Conservation (phyloP, 2,329 filamentous ascomycete species). For the Neophaeococcomyces mojaviensis region DNA sequence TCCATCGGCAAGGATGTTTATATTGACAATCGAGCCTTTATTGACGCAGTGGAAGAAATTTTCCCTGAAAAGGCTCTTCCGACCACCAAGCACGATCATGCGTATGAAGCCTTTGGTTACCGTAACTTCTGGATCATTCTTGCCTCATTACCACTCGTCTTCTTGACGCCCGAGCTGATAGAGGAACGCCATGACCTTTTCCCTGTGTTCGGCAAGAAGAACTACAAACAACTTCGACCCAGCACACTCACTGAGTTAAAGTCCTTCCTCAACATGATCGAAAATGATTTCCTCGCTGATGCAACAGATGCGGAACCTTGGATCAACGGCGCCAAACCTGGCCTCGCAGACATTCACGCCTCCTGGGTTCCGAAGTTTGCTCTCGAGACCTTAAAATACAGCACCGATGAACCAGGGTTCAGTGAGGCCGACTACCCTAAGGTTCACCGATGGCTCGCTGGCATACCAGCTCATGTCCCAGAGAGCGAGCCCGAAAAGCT, state of each 20-base stretch:
- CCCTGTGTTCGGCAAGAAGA: conserved; percentile 8
- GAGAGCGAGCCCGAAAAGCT: conserved; percentile 10
- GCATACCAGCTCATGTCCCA: conserved; percentile 8
- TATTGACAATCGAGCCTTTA: conserved; percentile 11
- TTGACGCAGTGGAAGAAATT: conserved; percentile 9
- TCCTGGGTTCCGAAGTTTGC: conserved; percentile 8
- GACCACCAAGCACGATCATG: conserved; percentile 10
- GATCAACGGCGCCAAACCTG: conserved; percentile 5
- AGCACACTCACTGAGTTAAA: conserved; percentile 10
- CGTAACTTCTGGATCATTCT: conserved; percentile 12
- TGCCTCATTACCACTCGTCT: conserved; percentile 5
- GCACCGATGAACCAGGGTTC: conserved; percentile 9
- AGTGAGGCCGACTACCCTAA: conserved; percentile 8
- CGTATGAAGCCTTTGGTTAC: conserved; percentile 12
- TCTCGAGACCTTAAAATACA: conserved; percentile 4
- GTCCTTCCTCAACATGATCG: conserved; percentile 8
- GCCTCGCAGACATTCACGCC: conserved; percentile 9
- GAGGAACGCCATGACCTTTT: conserved; percentile 11
- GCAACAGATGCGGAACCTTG: conserved; percentile 1
- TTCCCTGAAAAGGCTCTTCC: conserved; percentile 9
- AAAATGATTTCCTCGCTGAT: conserved; percentile 13
- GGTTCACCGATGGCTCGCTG: conserved; percentile 12
- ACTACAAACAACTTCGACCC: conserved; percentile 7
- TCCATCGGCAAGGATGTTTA: conserved; percentile 13
- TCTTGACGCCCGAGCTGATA: conserved; percentile 10